These are phyloP conservation scores for Peribolospora baueri DNA, from an alignment of 768 basidiomycete genomes.

Conservation along the genomic window DNA sequence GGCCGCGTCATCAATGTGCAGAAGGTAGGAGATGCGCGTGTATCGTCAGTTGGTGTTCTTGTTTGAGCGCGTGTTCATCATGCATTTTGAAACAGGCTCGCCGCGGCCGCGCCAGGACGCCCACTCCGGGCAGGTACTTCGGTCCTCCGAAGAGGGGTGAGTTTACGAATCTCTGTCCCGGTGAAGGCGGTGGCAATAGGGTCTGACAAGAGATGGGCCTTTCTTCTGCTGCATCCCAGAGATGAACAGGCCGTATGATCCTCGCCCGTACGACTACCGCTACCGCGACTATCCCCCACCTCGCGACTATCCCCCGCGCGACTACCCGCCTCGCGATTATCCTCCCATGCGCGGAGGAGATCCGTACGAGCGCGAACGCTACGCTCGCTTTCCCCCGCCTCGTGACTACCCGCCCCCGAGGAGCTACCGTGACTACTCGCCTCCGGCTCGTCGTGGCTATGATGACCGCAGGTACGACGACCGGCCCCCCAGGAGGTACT, in stretches of 20 bases:
- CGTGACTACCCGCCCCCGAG: not conserved
- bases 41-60: not conserved
- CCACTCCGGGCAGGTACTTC: conserved; percentile 85
- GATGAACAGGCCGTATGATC: conserved; percentile 61
- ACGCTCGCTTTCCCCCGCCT: not conserved
- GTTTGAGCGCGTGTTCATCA: not conserved
- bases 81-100: conserved; percentile 34
- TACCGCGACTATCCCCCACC: not conserved
- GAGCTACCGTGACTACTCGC: conserved; percentile 3
- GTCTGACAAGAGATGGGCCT: conserved; percentile 1
- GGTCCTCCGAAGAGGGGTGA: conserved; percentile 67
- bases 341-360: conserved; percentile 15
- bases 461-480: conserved; percentile 27
- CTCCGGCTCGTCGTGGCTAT: conserved; percentile 17
- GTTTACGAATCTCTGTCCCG: conserved; percentile 18
- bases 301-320: conserved; percentile 1
- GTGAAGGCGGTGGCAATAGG: not conserved
- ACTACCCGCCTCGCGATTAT: conserved; percentile 1
- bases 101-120: conserved; percentile 65
- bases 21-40: conserved; percentile 29
- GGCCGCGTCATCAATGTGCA: conserved; percentile 76
- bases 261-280: conserved; percentile 40
- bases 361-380: conserved; percentile 17
- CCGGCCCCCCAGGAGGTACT: not conserved
- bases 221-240: conserved; percentile 22